Evolutionary conservation across 1,139 yeast species (phyloP), one percentile per base, ranked within the genome.

Genomic region (Debaryomyces nepalensis): DNA sequence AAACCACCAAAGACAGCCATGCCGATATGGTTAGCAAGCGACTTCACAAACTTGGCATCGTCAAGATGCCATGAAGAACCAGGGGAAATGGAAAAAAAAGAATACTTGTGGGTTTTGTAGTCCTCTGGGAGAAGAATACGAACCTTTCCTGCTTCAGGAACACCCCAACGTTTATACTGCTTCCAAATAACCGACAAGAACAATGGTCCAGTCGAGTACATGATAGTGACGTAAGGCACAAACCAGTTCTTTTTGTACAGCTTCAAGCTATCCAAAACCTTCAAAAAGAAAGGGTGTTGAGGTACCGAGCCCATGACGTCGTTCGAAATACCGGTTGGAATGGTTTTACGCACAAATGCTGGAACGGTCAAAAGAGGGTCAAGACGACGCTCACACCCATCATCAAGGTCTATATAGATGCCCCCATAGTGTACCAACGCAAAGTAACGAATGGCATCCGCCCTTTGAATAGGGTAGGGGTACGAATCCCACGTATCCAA

Each of bases 261-360:
- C 50, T 81, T 65, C 48, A 90, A 72, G 42, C 77, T 78, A 49
- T 83, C 83, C 50, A 89, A 76, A 12, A 77, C 87, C 59, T 84
- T 84, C 40, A 74, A 61, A 69, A 88, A 89, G 66, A 89, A 88
- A 2, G 97, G 96, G 64, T 90, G 98, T 41, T 75, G 71, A 23
- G 96, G 96, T 10, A 86, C 82, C 2, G 95, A 70, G 9, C 96
- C 97, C 96, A 90, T 87, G 16, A 90, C 90, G 62, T 90, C 97
- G 63, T 90, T 90, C 11, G 96, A 87, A 40, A 90, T 82, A 42
- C 97, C 98, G 0, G 96, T 85, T 23, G 98, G 98, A 5, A 79
- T 68, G 0, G 98, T 90, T 60, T 87, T 87, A 48, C 97, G 75
- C 19, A 87, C 88, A 70, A 88, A 88, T 1, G 96, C 95, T 0